Evolutionary conservation across 2,329 filamentous ascomycete species (phyloP).

Genomic region (Tothia fuscella): DNA sequence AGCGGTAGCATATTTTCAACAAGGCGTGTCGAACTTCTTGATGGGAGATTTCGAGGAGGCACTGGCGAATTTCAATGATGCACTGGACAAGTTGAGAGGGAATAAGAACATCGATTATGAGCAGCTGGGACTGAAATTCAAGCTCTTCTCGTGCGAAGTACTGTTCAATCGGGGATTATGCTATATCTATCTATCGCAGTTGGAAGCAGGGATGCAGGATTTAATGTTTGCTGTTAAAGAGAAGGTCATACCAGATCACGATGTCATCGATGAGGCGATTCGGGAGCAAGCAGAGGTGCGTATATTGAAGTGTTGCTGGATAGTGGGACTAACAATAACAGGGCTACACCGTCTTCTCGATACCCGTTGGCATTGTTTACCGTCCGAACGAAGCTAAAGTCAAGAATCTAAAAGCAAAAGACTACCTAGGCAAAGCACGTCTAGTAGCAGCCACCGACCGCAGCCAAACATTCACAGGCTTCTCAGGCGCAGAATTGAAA

Average conservation of each 20-base stretch:
- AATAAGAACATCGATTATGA: conserved; percentile 98
- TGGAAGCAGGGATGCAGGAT: conserved; percentile 82
- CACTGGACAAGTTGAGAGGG: conserved; percentile 81
- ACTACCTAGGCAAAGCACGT: conserved; percentile 93
- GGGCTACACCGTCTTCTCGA: conserved; percentile 98
- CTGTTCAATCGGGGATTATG: conserved; percentile 94
- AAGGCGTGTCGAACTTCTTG: conserved; percentile 95
- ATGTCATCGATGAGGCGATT: conserved; percentile 97
- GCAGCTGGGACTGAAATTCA: conserved; percentile 88
- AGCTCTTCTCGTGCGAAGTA: conserved; percentile 93
- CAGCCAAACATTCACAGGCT: conserved; percentile 69
- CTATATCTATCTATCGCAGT: conserved; percentile 93
- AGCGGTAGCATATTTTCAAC: conserved; percentile 94
- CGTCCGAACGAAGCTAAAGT: conserved; percentile 95
- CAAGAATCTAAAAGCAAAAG: conserved; percentile 93
- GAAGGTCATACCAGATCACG: conserved; percentile 91
- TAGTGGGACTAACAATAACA: too few species aligned
- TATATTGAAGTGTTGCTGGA: conserved; percentile 46
- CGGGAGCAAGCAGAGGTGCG: conserved; percentile 84
- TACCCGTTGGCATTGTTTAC: conserved; percentile 90
- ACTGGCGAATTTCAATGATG: conserved; percentile 97
- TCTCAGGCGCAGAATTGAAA: conserved; percentile 67
- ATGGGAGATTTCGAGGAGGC: conserved; percentile 96
- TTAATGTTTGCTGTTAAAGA: conserved; percentile 84
- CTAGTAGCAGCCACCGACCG: conserved; percentile 80